Conservation (phyloP, 768 basidiomycete genomes). For the Hypsizygus marmoreus region DNA sequence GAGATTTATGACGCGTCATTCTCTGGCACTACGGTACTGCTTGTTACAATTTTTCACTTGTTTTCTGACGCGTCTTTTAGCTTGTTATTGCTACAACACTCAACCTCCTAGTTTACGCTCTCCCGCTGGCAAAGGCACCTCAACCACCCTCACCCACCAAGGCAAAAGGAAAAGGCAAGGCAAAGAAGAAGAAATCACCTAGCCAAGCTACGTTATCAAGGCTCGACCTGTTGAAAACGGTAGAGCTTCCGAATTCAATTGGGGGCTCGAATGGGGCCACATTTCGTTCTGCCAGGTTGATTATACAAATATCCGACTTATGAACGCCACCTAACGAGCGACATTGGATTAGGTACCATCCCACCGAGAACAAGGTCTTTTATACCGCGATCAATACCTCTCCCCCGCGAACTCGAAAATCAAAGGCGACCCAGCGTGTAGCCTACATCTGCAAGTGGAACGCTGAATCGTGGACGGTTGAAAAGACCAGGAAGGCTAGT, state of each 20-base stretch:
- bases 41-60: slow-evolving; percentile 5
- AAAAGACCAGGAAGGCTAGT: slow-evolving; percentile 70
- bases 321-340: not conserved
- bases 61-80: slow-evolving; percentile 34
- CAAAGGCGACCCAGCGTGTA: slow-evolving; percentile 56
- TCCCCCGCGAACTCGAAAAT: slow-evolving; percentile 55
- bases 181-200: slow-evolving; percentile 20
- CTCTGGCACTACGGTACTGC: slow-evolving; percentile 60
- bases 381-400: slow-evolving; percentile 76
- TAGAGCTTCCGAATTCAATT: slow-evolving; percentile 55
- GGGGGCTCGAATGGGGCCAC: slow-evolving; percentile 49
- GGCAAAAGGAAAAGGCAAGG: slow-evolving; percentile 48
- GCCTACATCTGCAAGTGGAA: slow-evolving; percentile 78
- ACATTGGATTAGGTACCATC: slow-evolving; percentile 53
- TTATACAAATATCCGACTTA: not conserved
- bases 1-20: slow-evolving; percentile 91
- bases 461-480: slow-evolving; percentile 64
- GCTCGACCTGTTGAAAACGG: slow-evolving; percentile 44
- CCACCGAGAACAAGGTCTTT: slow-evolving; percentile 48
- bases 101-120: slow-evolving; percentile 62
- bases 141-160: slow-evolving; percentile 27
- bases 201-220: slow-evolving; percentile 9
- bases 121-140: slow-evolving; percentile 36
- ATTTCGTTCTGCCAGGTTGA: slow-evolving; percentile 70
- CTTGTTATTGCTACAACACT: slow-evolving; percentile 66